Percentiles rank a stretch among this genome's conserved stretches.
These are phyloP conservation scores for Hyphopichia homilentoma DNA, from an alignment of 805 yeast genomes.

Conservation along the genomic window DNA sequence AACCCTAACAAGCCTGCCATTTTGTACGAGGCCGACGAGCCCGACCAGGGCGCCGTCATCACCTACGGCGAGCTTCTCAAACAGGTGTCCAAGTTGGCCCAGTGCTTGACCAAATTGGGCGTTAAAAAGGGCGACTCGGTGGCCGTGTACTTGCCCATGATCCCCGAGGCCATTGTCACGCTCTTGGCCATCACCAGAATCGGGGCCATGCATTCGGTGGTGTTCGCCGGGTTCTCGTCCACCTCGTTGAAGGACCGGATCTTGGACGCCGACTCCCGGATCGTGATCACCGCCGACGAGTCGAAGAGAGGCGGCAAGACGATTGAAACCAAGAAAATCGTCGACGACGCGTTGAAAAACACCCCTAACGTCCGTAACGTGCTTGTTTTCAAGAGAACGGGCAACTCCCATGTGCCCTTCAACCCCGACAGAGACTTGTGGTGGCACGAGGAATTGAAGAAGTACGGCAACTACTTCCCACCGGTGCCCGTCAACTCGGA, in stretches of 20 bases:
- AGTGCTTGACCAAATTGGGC: constrained; percentile 78
- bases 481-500: constrained; percentile 86
- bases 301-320: constrained; percentile 94
- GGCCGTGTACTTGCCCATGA: constrained; percentile 96
- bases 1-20: constrained; percentile 82
- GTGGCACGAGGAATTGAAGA: constrained; percentile 90
- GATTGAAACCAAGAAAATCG: constrained; percentile 88
- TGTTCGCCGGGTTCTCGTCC: constrained; percentile 94
- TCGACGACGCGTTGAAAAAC: constrained; percentile 84
- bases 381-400: constrained; percentile 86
- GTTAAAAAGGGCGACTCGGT: constrained; percentile 93
- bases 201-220: constrained; percentile 95
- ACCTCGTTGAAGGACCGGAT: constrained; percentile 91
- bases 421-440: constrained; percentile 79
- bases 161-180: constrained; percentile 93
- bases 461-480: constrained; percentile 81
- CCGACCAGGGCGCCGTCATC: constrained; percentile 62
- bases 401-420: constrained; percentile 67
- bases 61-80: constrained; percentile 84
- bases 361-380: constrained; percentile 78
- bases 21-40: constrained; percentile 94
- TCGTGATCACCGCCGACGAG: constrained; percentile 92
- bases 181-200: constrained; percentile 88
- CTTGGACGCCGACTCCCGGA: constrained; percentile 78
- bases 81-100: constrained; percentile 84